These are phyloP conservation scores for Melampsora larici-populina DNA, from an alignment of 1,284 basidiomycete species.

Conservation along the genomic window DNA sequence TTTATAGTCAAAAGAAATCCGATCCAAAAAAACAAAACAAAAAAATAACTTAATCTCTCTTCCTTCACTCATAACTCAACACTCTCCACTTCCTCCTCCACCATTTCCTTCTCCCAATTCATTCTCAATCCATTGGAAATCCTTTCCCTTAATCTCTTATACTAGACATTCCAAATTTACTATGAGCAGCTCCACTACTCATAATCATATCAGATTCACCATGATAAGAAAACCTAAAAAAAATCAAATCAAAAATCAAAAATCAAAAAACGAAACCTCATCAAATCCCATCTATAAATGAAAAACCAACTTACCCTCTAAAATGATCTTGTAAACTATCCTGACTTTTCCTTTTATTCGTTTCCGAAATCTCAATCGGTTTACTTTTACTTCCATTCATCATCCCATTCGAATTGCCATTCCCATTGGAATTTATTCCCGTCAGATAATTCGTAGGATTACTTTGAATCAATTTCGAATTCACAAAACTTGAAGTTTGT, in stretches of 20 bases:
- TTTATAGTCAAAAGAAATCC: no score
- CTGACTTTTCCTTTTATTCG: not conserved
- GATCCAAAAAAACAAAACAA: no score
- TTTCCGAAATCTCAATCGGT: not conserved
- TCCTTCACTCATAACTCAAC: no score
- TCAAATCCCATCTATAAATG: not conserved
- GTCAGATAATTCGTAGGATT: no score
- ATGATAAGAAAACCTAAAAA: conserved; percentile 37
- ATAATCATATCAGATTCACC: conserved; percentile 34
- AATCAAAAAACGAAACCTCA: not conserved
- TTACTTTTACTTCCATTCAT: not conserved
- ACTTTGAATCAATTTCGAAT: not conserved
- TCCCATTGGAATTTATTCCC: no score
- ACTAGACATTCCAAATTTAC: conserved; percentile 5
- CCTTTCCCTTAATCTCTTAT: not conserved
- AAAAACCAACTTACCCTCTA: conserved; percentile 20
- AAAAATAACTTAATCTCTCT: no score
- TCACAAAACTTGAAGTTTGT: conserved; percentile 18
- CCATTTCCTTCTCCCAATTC: no score
- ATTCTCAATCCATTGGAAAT: no score
- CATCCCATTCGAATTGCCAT: not conserved
- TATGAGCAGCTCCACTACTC: not conserved
- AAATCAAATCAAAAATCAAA: not conserved
- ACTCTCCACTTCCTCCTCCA: no score
- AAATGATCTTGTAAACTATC: conserved; percentile 36